These are phyloP conservation scores for Potentilla sterilis DNA, from an alignment of 306 rosid species.

Conservation along the genomic window DNA sequence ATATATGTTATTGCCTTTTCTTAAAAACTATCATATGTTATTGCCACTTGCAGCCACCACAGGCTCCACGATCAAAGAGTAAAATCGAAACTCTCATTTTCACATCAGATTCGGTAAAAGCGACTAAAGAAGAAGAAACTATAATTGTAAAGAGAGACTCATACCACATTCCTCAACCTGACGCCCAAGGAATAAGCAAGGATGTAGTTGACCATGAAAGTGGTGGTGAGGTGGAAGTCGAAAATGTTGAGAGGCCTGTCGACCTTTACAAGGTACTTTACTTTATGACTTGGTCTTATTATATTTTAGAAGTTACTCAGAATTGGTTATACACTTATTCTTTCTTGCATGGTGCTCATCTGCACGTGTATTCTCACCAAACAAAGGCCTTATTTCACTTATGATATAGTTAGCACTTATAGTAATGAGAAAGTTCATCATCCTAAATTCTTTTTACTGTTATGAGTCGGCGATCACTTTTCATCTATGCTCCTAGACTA, in stretches of 20 bases:
- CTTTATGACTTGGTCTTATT: neutral
- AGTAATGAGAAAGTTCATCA: neutral
- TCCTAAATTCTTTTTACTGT: neutral
- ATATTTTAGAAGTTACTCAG: neutral
- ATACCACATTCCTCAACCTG: slow-evolving; percentile 34
- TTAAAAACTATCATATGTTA: too few species aligned
- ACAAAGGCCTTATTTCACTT: neutral
- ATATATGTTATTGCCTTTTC: slow-evolving; percentile 8
- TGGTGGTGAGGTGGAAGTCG: slow-evolving; percentile 64
- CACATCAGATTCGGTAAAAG: slow-evolving; percentile 73
- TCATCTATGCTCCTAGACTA: neutral
- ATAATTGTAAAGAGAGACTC: slow-evolving; percentile 35
- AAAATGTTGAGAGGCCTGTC: slow-evolving; percentile 90
- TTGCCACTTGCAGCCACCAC: slow-evolving; percentile 72
- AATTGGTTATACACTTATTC: neutral
- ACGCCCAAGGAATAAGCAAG: slow-evolving; percentile 33
- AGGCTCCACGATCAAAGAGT: slow-evolving; percentile 83
- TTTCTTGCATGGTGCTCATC: neutral
- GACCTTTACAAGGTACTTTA: slow-evolving; percentile 85
- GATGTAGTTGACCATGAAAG: slow-evolving; percentile 39
- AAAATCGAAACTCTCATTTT: slow-evolving; percentile 83
- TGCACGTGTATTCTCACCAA: neutral
- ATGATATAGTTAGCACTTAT: neutral
- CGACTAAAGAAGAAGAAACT: slow-evolving; percentile 46
- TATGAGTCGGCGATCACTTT: neutral